Evolutionary conservation across 345 rosid species (phyloP), one percentile per base, ranked within the genome.

Genomic region (Dimocarpus longan): DNA sequence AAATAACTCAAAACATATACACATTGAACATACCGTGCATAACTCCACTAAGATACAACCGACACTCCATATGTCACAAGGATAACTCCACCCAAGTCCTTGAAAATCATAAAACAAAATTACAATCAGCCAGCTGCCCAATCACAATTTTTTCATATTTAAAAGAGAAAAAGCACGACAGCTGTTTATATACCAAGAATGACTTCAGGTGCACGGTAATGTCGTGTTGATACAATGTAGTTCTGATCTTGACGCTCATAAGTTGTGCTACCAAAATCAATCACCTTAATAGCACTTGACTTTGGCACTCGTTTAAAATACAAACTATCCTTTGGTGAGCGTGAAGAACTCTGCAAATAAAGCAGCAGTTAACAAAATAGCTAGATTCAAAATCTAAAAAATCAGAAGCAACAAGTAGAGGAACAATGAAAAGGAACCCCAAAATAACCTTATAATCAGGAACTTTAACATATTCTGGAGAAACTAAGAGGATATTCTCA

Each of bases 31-130:
- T 87, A 94, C 98, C 52, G 98, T 91, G 92, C 98, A 94, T 50
- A 94, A 82, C 70, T 94, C 98, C 80, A 92, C 92, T 43, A 92
- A 22, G 66, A 94, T 92, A 77, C 97, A 92, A 75, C 97, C 98
- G 79, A 91, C 86, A 79, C 98, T 94, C 98, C 98, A 94, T n/a
- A 92, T 44, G 77, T 94, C 98, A 84, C 98, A 94, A 7, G 97
- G 95, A 54, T 87, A 94, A 76, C 93, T 92, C 98, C 98, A 94
- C 50, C 98, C 98, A 78, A 85, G 93, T 18, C 98, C 98, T 93
- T 71, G 56, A 81, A 60, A 39, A 62, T 37, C 19, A 40, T 32
- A 26, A 60, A 57, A 15, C 4, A 9, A 74, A 16, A 52, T 10
- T 4, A 15, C 5, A 9, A 19, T 9, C 3, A 28, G 5, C 16